A percentile compares a stretch with the other conserved stretches of the same genome.
Conservation (phyloP, 176 grass and related monocot species). For the Cymbopogon citratus region DNA sequence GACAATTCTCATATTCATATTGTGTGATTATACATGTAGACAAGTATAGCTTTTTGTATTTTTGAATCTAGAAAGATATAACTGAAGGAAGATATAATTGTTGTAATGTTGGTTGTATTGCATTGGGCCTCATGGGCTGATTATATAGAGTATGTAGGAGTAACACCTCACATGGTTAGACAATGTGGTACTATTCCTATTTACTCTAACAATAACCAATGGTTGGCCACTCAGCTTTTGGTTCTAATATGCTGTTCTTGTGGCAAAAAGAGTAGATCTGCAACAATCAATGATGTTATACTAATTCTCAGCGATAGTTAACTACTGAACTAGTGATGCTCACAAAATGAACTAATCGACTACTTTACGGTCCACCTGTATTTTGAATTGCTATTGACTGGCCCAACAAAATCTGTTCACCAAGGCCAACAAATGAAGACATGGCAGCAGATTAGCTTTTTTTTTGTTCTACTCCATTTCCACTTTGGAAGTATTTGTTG, state of each 20-base stretch:
- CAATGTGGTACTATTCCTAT: too few relatives aligned
- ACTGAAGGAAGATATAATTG: too few relatives aligned
- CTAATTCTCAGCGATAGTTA: neutral
- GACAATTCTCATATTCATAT: neutral
- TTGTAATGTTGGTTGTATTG: too few relatives aligned
- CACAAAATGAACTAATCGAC: neutral
- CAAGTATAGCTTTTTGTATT: neutral
- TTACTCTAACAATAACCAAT: too few relatives aligned
- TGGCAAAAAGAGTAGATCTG: neutral
- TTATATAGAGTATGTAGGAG: too few relatives aligned
- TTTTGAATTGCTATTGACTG: conserved; percentile 1
- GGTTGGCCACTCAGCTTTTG: neutral
- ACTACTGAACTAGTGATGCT: conserved; percentile 7
- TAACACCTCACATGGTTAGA: too few relatives aligned
- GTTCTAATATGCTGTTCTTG: neutral
- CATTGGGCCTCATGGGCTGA: too few relatives aligned
- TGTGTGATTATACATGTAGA: neutral
- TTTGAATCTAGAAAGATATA: conserved; percentile 1
- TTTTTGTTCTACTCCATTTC: conserved; percentile 17
- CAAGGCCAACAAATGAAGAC: neutral
- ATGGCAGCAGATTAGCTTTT: neutral
- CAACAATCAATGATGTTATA: neutral
- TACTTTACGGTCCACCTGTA: neutral
- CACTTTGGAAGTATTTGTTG: conserved; percentile 1
- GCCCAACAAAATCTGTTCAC: conserved; percentile 4